Percentiles rank a stretch among this genome's conserved stretches.
phyloP scores from a whole-genome alignment of 805 yeast genomes.

The Pichia occidentalis region DNA sequence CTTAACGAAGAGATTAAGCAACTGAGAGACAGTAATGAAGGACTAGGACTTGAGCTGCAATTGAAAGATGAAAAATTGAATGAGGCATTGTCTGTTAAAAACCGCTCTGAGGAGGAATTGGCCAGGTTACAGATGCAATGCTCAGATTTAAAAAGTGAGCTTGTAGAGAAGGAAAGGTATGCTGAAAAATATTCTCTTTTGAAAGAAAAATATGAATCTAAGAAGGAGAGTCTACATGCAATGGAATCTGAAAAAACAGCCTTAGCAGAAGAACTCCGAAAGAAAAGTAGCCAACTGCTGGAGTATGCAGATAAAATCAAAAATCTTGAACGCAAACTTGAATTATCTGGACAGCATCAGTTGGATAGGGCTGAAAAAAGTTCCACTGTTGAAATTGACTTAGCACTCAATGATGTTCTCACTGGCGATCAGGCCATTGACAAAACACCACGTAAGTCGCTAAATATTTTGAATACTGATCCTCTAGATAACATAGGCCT shows the following conservation, averaged over 20 bases:
- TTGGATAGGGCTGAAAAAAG: neutral
- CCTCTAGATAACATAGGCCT: conserved; percentile 11
- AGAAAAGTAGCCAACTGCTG: neutral
- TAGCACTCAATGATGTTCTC: no score
- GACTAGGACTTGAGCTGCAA: no score
- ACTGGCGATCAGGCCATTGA: neutral
- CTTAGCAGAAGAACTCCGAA: neutral
- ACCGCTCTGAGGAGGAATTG: conserved; percentile 5
- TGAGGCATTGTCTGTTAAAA: neutral
- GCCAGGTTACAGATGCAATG: conserved; percentile 7
- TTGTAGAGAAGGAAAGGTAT: conserved; percentile 2
- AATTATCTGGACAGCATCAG: neutral
- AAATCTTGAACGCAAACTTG: neutral
- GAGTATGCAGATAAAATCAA: neutral
- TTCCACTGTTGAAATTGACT: neutral
- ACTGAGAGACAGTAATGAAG: no score
- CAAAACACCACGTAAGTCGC: conserved; percentile 7
- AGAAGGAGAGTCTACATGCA: neutral
- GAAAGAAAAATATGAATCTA: conserved; percentile 1
- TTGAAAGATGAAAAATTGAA: no score
- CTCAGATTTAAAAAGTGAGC: conserved; percentile 8
- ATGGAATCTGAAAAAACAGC: neutral
- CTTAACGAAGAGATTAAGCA: no score
- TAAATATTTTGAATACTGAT: conserved; percentile 8
- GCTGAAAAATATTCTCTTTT: conserved; percentile 4